A percentile compares a stretch with the other conserved stretches of the same genome.
phyloP scores from a whole-genome alignment of 768 basidiomycete species.

The Calocera cornea region DNA sequence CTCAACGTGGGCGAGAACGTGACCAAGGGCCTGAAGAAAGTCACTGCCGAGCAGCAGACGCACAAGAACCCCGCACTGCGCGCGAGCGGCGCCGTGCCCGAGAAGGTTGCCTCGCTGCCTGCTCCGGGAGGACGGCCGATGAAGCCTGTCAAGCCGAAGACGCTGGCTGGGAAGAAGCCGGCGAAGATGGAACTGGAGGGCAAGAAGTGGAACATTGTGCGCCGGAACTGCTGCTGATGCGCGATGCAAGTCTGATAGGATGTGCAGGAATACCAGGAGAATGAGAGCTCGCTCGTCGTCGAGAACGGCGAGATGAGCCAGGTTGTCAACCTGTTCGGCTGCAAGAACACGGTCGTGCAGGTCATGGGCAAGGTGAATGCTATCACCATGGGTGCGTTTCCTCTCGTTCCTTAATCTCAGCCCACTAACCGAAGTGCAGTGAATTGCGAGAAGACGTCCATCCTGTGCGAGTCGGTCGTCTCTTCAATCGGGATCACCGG shows the following conservation, averaged over 20 bases:
- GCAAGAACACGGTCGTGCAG: conserved; percentile 70
- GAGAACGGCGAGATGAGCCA: conserved; percentile 69
- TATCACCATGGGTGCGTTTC: conserved; percentile 61
- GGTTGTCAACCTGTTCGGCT: conserved; percentile 75
- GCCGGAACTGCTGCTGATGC: conserved; percentile 20
- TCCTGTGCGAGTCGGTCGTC: conserved; percentile 87
- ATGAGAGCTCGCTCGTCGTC: conserved; percentile 54
- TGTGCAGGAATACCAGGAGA: conserved; percentile 83
- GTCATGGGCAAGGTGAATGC: conserved; percentile 94
- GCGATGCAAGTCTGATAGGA: background rate
- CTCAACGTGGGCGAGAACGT: conserved; percentile 82
- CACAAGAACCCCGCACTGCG: conserved; percentile 93
- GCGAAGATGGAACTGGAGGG: conserved; percentile 79
- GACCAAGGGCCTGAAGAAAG: conserved; percentile 82
- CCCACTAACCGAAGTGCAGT: conserved; percentile 34
- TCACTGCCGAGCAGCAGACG: conserved; percentile 93
- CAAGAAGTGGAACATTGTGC: conserved; percentile 84
- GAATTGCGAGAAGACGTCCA: conserved; percentile 73
- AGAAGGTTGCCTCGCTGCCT: conserved; percentile 23
- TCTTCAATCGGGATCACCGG: conserved; percentile 77
- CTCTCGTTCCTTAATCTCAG: conserved; percentile 5
- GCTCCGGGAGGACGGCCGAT: conserved; percentile 33
- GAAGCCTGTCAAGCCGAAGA: conserved; percentile 73
- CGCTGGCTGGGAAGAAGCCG: conserved; percentile 80
- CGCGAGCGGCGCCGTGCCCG: conserved; percentile 38